A percentile compares a stretch with the other conserved stretches of the same genome.
Evolutionary conservation across 2,329 filamentous ascomycete genomes (phyloP).

Genomic region (Cadophora gregata): DNA sequence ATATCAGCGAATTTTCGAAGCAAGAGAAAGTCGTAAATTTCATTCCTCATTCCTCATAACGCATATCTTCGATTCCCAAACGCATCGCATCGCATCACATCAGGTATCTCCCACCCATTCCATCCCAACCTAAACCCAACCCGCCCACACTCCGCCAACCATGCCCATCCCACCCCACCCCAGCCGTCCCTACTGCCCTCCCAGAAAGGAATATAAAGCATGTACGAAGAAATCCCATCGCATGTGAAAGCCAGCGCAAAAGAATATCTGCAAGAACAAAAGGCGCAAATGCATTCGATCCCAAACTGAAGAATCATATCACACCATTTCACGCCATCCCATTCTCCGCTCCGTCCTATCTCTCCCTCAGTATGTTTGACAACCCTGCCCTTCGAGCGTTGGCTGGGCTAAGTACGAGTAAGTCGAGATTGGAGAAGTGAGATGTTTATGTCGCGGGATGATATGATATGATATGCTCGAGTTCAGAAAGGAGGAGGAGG

Average conservation of each 20-base stretch:
- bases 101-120: slow-evolving; percentile 13
- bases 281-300: background rate
- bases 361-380: background rate
- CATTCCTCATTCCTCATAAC: slow-evolving; percentile 16
- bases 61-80: background rate
- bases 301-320: background rate
- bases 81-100: background rate
- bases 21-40: slow-evolving; percentile 1
- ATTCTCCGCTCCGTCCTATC: background rate
- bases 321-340: background rate
- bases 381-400: background rate
- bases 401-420: background rate
- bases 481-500: too few species aligned
- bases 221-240: background rate
- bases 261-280: background rate
- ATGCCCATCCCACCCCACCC: background rate
- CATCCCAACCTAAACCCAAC: background rate
- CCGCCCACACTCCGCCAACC: slow-evolving; percentile 8
- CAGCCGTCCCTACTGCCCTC: background rate
- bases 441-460: too few species aligned
- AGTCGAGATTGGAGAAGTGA: background rate
- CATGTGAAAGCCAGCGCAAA: background rate
- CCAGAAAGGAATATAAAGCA: background rate
- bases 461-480: background rate
- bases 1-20: background rate